A percentile compares a stretch with the other conserved stretches of the same genome.
These are phyloP conservation scores for Colletotrichum neosansevieriae DNA, from an alignment of 2,329 filamentous ascomycete species.

Conservation along the genomic window DNA sequence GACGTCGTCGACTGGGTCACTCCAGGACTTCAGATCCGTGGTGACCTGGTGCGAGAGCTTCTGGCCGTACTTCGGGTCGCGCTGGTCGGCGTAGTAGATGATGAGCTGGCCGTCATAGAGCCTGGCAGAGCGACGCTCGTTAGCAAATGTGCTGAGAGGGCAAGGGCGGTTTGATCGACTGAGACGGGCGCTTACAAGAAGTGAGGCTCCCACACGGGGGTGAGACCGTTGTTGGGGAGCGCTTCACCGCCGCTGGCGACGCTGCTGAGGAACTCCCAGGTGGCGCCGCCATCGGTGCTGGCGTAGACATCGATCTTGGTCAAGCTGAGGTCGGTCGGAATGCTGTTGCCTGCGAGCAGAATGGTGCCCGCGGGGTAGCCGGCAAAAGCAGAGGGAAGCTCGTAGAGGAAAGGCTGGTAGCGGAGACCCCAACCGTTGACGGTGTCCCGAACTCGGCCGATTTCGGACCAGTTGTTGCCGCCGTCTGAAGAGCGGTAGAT, in stretches of 20 bases:
- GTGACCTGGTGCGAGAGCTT: constrained; percentile 75
- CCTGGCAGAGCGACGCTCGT: constrained; percentile 46
- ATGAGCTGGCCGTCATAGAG: constrained; percentile 70
- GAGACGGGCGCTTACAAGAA: constrained; percentile 55
- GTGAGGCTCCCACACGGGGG: constrained; percentile 81
- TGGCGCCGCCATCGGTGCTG: constrained; percentile 68
- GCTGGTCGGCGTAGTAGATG: constrained; percentile 79
- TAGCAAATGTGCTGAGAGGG: not conserved
- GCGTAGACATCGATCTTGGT: constrained; percentile 80
- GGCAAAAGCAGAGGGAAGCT: constrained; percentile 69
- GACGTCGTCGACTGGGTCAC: constrained; percentile 67
- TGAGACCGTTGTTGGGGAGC: constrained; percentile 71
- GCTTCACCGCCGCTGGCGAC: constrained; percentile 74
- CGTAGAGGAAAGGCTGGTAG: constrained; percentile 77
- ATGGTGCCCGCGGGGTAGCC: constrained; percentile 72
- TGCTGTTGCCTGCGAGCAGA: constrained; percentile 71
- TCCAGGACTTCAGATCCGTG: constrained; percentile 71
- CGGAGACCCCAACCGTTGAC: constrained; percentile 74
- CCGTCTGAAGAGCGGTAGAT: constrained; percentile 64
- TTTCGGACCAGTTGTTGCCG: constrained; percentile 71
- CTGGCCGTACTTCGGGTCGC: constrained; percentile 74
- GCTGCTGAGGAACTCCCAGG: constrained; percentile 76
- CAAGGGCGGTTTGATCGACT: not conserved
- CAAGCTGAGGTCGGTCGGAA: constrained; percentile 68
- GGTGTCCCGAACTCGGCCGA: constrained; percentile 72